Evolutionary conservation across 495 filamentous ascomycete species (phyloP).

Genomic region (Geopyxis carbonaria): DNA sequence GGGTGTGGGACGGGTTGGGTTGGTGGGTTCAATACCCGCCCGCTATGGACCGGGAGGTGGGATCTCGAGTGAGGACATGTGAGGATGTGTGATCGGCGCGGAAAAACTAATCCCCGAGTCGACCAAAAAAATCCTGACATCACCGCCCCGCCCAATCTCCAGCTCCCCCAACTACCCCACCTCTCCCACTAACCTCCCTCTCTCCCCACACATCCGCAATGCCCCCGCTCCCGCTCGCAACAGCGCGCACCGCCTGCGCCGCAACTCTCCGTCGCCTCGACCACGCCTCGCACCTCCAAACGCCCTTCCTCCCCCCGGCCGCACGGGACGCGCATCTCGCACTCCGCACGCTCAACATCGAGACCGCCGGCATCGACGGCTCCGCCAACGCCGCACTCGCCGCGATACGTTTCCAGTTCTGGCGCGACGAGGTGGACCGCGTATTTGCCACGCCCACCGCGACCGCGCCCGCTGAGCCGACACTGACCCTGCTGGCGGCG

Average conservation of each 20-base stretch:
- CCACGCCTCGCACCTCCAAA: constrained; percentile 69
- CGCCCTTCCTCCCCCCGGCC: constrained; percentile 57
- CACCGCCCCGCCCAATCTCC: too few relatives aligned
- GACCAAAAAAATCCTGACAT: background rate
- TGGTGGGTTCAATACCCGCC: too few relatives aligned
- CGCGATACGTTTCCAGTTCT: constrained; percentile 81
- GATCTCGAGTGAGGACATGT: too few relatives aligned
- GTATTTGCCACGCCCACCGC: constrained; percentile 46
- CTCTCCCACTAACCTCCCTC: too few relatives aligned
- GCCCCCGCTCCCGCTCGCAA: too few relatives aligned
- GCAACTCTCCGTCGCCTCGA: too few relatives aligned
- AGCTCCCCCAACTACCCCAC: too few relatives aligned
- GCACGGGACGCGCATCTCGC: constrained; percentile 71
- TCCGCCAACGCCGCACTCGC: constrained; percentile 69
- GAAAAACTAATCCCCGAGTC: background rate
- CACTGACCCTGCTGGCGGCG: constrained; percentile 63
- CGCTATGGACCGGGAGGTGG: too few relatives aligned
- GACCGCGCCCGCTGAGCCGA: constrained; percentile 57
- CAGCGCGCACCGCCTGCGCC: too few relatives aligned
- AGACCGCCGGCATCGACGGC: constrained; percentile 75
- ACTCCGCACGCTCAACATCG: constrained; percentile 81
- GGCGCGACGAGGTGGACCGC: constrained; percentile 65
- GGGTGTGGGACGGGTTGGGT: too few relatives aligned
- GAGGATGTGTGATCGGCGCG: too few relatives aligned
- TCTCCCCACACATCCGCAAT: too few relatives aligned